Conservation (phyloP, 2,329 filamentous ascomycete species). For the Fusarium sp. region DNA sequence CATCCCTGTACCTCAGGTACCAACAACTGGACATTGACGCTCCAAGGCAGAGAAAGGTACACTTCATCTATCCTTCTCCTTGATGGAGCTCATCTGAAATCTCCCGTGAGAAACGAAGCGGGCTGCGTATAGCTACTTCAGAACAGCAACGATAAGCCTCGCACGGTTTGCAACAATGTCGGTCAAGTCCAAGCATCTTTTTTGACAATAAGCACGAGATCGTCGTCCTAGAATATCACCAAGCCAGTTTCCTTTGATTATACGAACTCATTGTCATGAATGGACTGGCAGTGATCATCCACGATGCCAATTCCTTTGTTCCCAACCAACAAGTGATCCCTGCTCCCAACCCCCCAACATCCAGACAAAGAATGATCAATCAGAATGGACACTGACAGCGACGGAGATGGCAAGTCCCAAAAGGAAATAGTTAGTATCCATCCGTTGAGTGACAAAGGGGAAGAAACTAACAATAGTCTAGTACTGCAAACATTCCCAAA, state of each 20-base stretch:
- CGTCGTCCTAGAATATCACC: accelerated
- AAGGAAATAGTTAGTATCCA: too few relatives aligned
- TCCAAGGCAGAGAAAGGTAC: too few relatives aligned
- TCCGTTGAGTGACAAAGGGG: not conserved
- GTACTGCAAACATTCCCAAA: not conserved
- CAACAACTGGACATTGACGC: too few relatives aligned
- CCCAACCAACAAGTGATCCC: not conserved
- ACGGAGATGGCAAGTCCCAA: not conserved
- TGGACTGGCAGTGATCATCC: not conserved
- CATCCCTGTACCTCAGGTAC: too few relatives aligned
- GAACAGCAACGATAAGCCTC: not conserved
- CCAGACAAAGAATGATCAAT: not conserved
- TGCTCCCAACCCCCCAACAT: not conserved
- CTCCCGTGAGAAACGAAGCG: not conserved
- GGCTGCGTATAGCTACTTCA: too few relatives aligned
- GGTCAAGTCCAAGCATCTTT: too few relatives aligned
- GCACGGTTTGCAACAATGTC: not conserved
- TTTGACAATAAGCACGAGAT: not conserved
- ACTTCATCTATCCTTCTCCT: too few relatives aligned
- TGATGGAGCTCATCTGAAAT: accelerated
- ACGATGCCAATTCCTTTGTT: not conserved
- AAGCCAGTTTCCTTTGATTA: not conserved
- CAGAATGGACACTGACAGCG: not conserved
- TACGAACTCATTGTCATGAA: not conserved
- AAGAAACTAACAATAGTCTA: not conserved